Percentiles rank a stretch among this genome's conserved stretches.
Conservation (phyloP, 257 asterid genomes). For the Jacaranda mimosifolia region DNA sequence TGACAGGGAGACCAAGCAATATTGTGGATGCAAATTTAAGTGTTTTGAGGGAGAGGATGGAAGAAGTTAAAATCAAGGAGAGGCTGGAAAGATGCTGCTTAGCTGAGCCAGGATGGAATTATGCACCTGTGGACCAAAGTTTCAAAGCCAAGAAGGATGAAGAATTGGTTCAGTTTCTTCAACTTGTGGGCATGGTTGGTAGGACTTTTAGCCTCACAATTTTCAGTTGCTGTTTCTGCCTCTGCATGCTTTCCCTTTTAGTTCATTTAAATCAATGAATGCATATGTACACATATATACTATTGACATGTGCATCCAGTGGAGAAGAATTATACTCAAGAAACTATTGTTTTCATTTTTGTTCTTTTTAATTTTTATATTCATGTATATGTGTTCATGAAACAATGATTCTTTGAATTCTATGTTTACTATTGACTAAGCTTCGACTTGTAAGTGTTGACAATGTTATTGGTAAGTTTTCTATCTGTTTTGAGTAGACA, state of each 20-base stretch:
- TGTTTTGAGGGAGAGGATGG: constrained; percentile 55
- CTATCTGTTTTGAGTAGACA: no score
- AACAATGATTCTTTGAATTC: no score
- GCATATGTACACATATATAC: no score
- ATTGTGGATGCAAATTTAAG: constrained; percentile 53
- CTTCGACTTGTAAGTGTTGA: no score
- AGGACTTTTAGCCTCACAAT: constrained; percentile 57
- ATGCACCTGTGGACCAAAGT: background rate
- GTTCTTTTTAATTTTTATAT: no score
- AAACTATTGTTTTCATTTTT: no score
- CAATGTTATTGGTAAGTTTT: no score
- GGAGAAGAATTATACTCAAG: no score
- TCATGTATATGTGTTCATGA: no score
- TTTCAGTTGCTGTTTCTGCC: constrained; percentile 48
- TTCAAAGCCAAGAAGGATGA: constrained; percentile 17
- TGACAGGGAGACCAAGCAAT: constrained; percentile 48
- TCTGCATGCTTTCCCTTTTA: constrained; percentile 50
- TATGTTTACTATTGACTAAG: no score
- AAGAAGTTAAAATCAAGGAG: constrained; percentile 52
- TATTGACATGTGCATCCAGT: no score
- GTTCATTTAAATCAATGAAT: constrained; percentile 47
- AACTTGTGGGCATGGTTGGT: constrained; percentile 37
- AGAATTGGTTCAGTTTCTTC: constrained; percentile 29
- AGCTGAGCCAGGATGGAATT: constrained; percentile 48
- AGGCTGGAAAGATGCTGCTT: constrained; percentile 48